Percentiles rank a stretch among this genome's conserved stretches.
These are phyloP conservation scores for Eragrostis curvula DNA, from an alignment of 176 grass and related monocot species.

Conservation along the genomic window DNA sequence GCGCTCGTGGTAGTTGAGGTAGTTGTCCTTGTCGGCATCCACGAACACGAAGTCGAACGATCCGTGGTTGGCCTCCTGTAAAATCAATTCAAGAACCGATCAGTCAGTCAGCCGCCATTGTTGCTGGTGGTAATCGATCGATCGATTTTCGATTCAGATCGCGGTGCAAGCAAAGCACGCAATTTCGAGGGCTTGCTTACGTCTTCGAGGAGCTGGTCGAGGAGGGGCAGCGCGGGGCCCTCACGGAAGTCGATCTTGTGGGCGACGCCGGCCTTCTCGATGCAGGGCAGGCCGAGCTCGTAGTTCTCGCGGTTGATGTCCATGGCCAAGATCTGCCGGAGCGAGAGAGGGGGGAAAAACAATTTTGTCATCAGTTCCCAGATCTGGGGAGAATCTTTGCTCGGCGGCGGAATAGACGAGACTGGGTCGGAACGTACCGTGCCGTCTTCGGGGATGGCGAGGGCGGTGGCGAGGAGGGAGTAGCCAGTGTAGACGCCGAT, in stretches of 20 bases:
- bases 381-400: conserved; percentile 26
- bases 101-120: too few species aligned
- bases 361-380: background rate
- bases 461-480: conserved; percentile 95
- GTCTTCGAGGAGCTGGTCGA: conserved; percentile 74
- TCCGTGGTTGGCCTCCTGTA: conserved; percentile 66
- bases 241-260: conserved; percentile 99
- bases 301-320: conserved; percentile 97
- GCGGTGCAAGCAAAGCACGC: too few species aligned
- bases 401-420: background rate
- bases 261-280: conserved; percentile 85
- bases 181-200: conserved; percentile 30
- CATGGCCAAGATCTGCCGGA: conserved; percentile 87
- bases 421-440: conserved; percentile 47
- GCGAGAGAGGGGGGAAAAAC: accelerated
- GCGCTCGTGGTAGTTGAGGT: conserved; percentile 96
- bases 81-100: too few species aligned
- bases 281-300: conserved; percentile 81
- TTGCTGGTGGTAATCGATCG: too few species aligned
- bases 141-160: too few species aligned
- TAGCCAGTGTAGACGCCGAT: conserved; percentile 99
- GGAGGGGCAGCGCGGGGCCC: conserved; percentile 76
- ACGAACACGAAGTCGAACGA: conserved; percentile 93
- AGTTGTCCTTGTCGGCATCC: conserved; percentile 99
- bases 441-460: conserved; percentile 90